A percentile compares a stretch with the other conserved stretches of the same genome.
These are phyloP conservation scores for Cyberlindnera subsufficiens DNA, from an alignment of 805 yeast genomes.

Conservation along the genomic window DNA sequence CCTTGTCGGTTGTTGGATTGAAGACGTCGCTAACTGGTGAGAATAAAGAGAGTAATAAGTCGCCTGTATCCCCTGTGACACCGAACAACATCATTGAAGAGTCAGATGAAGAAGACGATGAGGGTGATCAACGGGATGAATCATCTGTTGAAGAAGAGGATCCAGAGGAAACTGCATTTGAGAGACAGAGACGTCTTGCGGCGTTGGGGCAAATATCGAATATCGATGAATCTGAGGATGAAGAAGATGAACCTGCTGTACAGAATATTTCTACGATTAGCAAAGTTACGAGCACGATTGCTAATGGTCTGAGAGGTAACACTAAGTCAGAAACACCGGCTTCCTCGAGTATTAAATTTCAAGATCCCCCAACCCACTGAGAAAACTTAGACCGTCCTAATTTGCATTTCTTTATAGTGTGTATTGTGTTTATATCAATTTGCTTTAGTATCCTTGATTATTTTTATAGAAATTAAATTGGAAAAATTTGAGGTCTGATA, in stretches of 20 bases:
- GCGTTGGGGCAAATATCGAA: slow-evolving; percentile 14
- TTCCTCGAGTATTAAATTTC: background rate
- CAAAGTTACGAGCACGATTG: slow-evolving; percentile 3
- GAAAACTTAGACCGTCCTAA: no score
- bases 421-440: no score
- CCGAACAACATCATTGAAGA: background rate
- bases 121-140: slow-evolving; percentile 18
- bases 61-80: background rate
- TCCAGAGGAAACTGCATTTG: slow-evolving; percentile 15
- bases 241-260: slow-evolving; percentile 26
- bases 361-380: no score
- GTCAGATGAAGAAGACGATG: slow-evolving; percentile 16
- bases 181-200: slow-evolving; percentile 18
- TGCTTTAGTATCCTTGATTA: no score
- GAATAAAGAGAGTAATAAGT: background rate
- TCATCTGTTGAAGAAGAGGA: slow-evolving; percentile 20
- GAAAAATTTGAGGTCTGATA: no score
- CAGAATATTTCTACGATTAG: slow-evolving; percentile 4
- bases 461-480: no score
- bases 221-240: slow-evolving; percentile 21
- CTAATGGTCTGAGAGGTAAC: slow-evolving; percentile 5
- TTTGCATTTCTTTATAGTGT: no score
- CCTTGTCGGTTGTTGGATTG: slow-evolving; percentile 52
- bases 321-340: slow-evolving; percentile 22
- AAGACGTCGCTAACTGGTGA: slow-evolving; percentile 18